These are phyloP conservation scores for Lecanicillium sp. DNA, from an alignment of 2,329 filamentous ascomycete species.

Conservation along the genomic window DNA sequence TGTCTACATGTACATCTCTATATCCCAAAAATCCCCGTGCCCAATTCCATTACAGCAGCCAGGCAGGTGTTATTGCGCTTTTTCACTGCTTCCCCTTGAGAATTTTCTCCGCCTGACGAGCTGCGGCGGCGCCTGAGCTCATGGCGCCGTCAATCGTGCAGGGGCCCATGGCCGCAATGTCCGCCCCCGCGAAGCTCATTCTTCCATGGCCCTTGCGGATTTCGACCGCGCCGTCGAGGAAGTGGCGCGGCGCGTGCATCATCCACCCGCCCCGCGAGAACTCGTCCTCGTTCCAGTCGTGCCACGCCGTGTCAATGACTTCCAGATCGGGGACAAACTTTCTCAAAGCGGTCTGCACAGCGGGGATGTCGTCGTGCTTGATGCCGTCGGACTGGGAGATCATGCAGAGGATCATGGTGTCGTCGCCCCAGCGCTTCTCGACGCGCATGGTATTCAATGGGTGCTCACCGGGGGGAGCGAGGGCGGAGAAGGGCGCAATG, in stretches of 20 bases:
- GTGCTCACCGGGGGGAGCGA: not conserved
- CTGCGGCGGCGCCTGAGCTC: not conserved
- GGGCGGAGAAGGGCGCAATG: not conserved
- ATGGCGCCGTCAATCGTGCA: not conserved
- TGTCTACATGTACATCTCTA: too few species aligned
- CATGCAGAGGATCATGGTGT: not conserved
- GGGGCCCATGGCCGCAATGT: not conserved
- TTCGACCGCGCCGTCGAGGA: not conserved
- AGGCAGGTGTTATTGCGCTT: too few species aligned
- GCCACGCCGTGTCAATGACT: not conserved
- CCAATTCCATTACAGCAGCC: too few species aligned
- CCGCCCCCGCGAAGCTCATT: not conserved
- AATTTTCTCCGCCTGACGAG: too few species aligned
- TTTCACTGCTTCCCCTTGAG: too few species aligned
- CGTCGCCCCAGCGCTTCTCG: not conserved
- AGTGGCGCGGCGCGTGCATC: not conserved
- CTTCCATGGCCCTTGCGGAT: not conserved
- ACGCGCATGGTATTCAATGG: not conserved
- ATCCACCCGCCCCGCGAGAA: conserved; percentile 1
- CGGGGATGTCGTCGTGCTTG: too few species aligned
- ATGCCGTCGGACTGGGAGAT: not conserved
- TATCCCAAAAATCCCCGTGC: too few species aligned
- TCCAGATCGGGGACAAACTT: not conserved
- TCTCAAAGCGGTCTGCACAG: too few species aligned
- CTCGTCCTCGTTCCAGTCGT: not conserved